phyloP scores from a whole-genome alignment of 345 rosid genomes.

The Bretschneidera sinensis region DNA sequence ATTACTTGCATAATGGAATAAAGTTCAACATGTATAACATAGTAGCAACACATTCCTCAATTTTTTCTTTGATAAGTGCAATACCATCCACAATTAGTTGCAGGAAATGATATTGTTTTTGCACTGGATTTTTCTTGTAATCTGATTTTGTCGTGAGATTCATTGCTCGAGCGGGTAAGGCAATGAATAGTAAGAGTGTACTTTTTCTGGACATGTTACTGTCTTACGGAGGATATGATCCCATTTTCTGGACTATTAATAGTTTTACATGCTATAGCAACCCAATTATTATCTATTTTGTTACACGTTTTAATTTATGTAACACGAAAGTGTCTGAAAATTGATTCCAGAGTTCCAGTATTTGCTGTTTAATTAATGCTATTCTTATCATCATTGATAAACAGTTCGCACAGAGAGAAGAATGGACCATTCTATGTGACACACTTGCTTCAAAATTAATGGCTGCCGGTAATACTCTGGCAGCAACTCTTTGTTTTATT shows the following conservation, averaged over 20 bases:
- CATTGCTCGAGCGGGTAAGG: not conserved
- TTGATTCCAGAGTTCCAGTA: too few relatives aligned
- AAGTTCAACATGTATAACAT: too few relatives aligned
- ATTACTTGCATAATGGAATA: too few relatives aligned
- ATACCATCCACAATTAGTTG: too few relatives aligned
- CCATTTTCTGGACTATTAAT: not conserved
- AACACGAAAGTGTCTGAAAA: not conserved
- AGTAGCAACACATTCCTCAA: too few relatives aligned
- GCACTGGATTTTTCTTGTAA: too few relatives aligned
- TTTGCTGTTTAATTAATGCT: slow-evolving; percentile 5
- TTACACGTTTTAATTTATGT: not conserved
- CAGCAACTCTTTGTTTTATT: slow-evolving; percentile 93
- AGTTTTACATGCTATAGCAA: not conserved
- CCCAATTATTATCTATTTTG: not conserved
- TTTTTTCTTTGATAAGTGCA: too few relatives aligned
- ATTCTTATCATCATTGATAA: slow-evolving; percentile 21
- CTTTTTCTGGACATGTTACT: too few relatives aligned
- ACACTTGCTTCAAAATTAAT: slow-evolving; percentile 77
- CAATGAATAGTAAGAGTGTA: not conserved
- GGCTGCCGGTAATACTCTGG: slow-evolving; percentile 71
- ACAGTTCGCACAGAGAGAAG: slow-evolving; percentile 92
- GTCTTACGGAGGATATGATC: not conserved
- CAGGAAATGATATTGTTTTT: too few relatives aligned
- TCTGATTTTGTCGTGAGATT: too few relatives aligned
- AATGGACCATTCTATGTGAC: slow-evolving; percentile 79